Evolutionary conservation across 192 early-diverging fungal genomes (phyloP), one percentile per base, ranked within the genome.

Genomic region (Cladochytrium replicatum): DNA sequence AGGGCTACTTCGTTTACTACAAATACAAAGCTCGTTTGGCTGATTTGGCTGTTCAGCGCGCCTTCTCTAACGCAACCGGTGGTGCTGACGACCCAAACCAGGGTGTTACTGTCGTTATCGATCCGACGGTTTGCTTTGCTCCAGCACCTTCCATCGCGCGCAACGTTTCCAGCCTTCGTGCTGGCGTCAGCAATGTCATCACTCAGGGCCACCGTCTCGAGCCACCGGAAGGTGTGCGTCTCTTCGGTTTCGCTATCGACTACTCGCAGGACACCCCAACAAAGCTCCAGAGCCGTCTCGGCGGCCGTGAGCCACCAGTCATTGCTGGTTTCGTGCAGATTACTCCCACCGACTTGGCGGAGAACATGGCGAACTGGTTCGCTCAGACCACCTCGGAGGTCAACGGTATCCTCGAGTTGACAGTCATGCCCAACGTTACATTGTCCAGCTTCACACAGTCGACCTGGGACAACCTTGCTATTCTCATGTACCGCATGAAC

Each of bases 341-440:
- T 37, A 37, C 17, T 13, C 34, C 34, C 13, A 17, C 13, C 17
- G 34, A 17, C 17, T 13, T 37, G 13, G 34, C 17, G 13, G 34
- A 37, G 13, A 37, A 37, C 34, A 37, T 37, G 34, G 17, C 17
- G 13, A 37, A 37, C 34, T 37, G 34, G 34, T 37, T 13, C 13
- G 34, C 34, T 13, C 34, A 37, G 17, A 17, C 13, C 13, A 37
- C 34, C 13, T 37, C 34, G 34, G n/a, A n/a, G n/a, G n/a, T n/a
- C n/a, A n/a, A n/a, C 43, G 64, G 43, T 7, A 62, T 66, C 19
- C 45, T 63, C 55, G 58, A 49, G 1, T 53, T 66, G 46, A 64
- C 64, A 13, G 48, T 66, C 2, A 41, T 63, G 37, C 64, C 64
- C 9, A 40, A 47, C 26, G 41, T 64, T 30, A 48, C 56, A 13